These are phyloP conservation scores for Monosporascus sp. DNA, from an alignment of 2,329 filamentous ascomycete genomes.

Conservation along the genomic window DNA sequence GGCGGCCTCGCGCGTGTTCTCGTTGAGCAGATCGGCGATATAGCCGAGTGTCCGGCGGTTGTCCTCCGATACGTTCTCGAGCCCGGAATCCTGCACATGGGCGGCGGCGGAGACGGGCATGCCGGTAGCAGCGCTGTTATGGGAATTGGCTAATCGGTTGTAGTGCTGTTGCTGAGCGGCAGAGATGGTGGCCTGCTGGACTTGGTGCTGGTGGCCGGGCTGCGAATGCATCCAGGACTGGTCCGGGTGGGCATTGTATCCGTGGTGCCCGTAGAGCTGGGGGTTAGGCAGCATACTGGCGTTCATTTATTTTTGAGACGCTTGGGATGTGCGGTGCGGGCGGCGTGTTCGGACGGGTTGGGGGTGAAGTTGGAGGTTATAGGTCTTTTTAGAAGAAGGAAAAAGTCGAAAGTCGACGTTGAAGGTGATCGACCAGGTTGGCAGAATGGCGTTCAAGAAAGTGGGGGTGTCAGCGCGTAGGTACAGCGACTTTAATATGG, in stretches of 20 bases:
- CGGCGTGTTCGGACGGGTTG: not conserved
- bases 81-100: conserved; percentile 48
- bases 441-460: too few species aligned
- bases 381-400: too few species aligned
- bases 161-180: conserved; percentile 59
- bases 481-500: too few species aligned
- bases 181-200: conserved; percentile 46
- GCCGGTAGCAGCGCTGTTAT: conserved; percentile 41
- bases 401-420: not conserved
- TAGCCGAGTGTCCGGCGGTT: conserved; percentile 89
- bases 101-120: conserved; percentile 34
- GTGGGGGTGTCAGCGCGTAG: too few species aligned
- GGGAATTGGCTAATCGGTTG: conserved; percentile 64
- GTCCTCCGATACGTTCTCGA: conserved; percentile 77
- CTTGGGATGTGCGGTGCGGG: not conserved
- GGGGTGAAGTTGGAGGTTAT: not conserved
- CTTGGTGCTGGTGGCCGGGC: conserved; percentile 53
- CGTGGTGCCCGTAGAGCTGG: conserved; percentile 63
- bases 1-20: conserved; percentile 80
- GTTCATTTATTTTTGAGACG: conserved; percentile 20
- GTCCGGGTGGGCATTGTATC: conserved; percentile 58
- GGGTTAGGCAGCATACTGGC: conserved; percentile 54
- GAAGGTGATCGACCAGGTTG: too few species aligned
- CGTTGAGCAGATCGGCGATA: conserved; percentile 86
- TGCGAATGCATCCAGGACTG: conserved; percentile 65